Percentiles rank a stretch among this genome's conserved stretches.
phyloP scores from a whole-genome alignment of 371 early-diverging fungal species.

The Syncephalastrum sp. region DNA sequence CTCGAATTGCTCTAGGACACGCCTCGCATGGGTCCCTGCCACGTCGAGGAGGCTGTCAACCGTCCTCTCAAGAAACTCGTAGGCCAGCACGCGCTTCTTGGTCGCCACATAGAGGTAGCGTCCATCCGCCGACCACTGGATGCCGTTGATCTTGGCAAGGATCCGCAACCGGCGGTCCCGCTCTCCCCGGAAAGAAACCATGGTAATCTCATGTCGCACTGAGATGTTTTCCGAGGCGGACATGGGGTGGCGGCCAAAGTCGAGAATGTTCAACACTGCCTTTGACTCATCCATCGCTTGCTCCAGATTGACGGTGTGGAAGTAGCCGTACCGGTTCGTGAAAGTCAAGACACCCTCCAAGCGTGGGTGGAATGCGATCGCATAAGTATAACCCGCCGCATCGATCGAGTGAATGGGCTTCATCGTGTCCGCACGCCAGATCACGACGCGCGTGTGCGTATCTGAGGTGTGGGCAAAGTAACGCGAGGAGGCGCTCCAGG shows the following conservation, averaged over 20 bases:
- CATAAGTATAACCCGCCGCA: slow-evolving; percentile 50
- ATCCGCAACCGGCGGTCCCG: slow-evolving; percentile 47
- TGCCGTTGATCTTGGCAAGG: slow-evolving; percentile 57
- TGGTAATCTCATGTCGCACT: slow-evolving; percentile 51
- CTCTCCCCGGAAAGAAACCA: slow-evolving; percentile 62
- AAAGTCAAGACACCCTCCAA: slow-evolving; percentile 56
- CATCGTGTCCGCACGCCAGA: slow-evolving; percentile 50
- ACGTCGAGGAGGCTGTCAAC: slow-evolving; percentile 16
- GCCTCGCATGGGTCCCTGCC: slow-evolving; percentile 16
- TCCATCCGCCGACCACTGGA: slow-evolving; percentile 59
- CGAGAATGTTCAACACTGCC: slow-evolving; percentile 12
- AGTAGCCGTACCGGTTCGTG: slow-evolving; percentile 58
- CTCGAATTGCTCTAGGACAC: slow-evolving; percentile 15
- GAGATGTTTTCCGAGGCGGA: background rate
- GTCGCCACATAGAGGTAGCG: slow-evolving; percentile 54
- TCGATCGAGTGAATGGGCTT: slow-evolving; percentile 44
- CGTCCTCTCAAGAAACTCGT: slow-evolving; percentile 29
- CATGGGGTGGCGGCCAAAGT: slow-evolving; percentile 9
- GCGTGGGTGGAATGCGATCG: slow-evolving; percentile 55
- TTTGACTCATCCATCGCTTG: slow-evolving; percentile 12
- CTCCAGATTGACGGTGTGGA: slow-evolving; percentile 55
- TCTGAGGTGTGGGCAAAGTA: slow-evolving; percentile 64
- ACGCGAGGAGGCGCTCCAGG: slow-evolving; percentile 54
- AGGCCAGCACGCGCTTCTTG: slow-evolving; percentile 55
- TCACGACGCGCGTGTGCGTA: slow-evolving; percentile 39